phyloP scores from a whole-genome alignment of 1,139 yeast genomes.

The Kodamaea arcana region DNA sequence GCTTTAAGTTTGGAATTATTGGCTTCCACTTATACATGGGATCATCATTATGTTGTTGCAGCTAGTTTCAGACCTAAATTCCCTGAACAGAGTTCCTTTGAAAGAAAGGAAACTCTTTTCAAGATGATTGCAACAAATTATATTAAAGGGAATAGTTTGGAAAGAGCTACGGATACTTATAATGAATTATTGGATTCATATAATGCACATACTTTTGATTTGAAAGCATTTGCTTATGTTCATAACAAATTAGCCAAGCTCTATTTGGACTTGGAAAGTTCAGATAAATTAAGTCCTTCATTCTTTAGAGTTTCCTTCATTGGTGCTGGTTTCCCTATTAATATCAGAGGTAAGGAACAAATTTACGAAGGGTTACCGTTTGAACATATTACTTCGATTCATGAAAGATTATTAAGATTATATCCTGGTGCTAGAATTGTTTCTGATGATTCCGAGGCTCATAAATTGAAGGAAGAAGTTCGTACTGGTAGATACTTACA shows the following conservation, averaged over 20 bases:
- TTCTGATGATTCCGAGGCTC: slow-evolving; percentile 62
- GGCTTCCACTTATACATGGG: slow-evolving; percentile 79
- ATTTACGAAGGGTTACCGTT: slow-evolving; percentile 85
- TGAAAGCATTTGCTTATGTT: slow-evolving; percentile 70
- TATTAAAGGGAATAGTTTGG: slow-evolving; percentile 53
- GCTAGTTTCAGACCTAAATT: slow-evolving; percentile 63
- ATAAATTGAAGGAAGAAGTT: slow-evolving; percentile 40
- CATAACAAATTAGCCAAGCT: slow-evolving; percentile 66
- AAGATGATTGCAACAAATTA: slow-evolving; percentile 72
- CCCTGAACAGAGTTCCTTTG: slow-evolving; percentile 77
- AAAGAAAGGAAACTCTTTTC: slow-evolving; percentile 70
- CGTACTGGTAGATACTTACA: slow-evolving; percentile 73
- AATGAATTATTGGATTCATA: slow-evolving; percentile 76
- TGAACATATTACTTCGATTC: slow-evolving; percentile 82
- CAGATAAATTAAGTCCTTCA: slow-evolving; percentile 73
- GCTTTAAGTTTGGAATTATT: slow-evolving; percentile 75
- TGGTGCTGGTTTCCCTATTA: slow-evolving; percentile 81
- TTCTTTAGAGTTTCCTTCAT: slow-evolving; percentile 77
- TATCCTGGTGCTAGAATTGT: slow-evolving; percentile 83
- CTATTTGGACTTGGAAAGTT: slow-evolving; percentile 63
- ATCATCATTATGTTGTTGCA: slow-evolving; percentile 53
- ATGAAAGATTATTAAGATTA: slow-evolving; percentile 66
- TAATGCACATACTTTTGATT: slow-evolving; percentile 68
- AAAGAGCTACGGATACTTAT: slow-evolving; percentile 40
- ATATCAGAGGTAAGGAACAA: slow-evolving; percentile 71